Conservation (phyloP, 1,284 basidiomycete genomes). For the Irpex sp. region DNA sequence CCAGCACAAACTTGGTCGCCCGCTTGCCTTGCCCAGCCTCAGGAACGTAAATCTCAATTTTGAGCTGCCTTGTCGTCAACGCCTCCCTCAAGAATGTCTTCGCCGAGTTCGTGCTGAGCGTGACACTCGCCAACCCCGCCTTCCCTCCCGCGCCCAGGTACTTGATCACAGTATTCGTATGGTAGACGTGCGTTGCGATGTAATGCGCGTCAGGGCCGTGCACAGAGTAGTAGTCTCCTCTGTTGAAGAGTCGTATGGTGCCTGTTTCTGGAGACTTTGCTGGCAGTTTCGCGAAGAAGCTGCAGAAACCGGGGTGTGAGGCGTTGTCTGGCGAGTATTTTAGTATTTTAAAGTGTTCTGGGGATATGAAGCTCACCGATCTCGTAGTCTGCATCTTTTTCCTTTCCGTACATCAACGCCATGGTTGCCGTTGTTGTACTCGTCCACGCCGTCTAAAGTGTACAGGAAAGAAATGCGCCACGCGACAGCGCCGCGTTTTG, state of each 20-base stretch:
- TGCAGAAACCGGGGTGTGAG: conserved; percentile 67
- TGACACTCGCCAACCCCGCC: conserved; percentile 73
- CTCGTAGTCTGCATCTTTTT: conserved; percentile 50
- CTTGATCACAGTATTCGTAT: conserved; percentile 84
- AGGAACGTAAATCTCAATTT: conserved; percentile 89
- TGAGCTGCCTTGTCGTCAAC: conserved; percentile 85
- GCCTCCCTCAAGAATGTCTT: conserved; percentile 88
- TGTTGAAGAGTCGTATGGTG: conserved; percentile 82
- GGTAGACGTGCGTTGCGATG: conserved; percentile 84
- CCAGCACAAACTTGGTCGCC: conserved; percentile 67
- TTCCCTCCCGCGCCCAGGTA: conserved; percentile 67
- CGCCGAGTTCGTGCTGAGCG: conserved; percentile 78
- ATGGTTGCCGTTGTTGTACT: conserved; percentile 23
- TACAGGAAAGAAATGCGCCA: too few species aligned
- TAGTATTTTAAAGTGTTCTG: conserved; percentile 1
- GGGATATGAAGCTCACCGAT: conserved; percentile 19
- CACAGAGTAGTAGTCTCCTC: conserved; percentile 84
- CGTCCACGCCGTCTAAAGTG: too few species aligned
- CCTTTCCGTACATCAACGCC: conserved; percentile 69
- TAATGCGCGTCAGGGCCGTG: conserved; percentile 89
- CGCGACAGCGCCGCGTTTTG: too few species aligned
- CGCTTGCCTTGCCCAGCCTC: conserved; percentile 76
- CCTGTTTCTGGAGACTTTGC: conserved; percentile 65
- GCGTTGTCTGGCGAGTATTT: conserved; percentile 43
- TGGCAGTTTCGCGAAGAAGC: conserved; percentile 69